A percentile compares a stretch with the other conserved stretches of the same genome.
These are phyloP conservation scores for Aspergillus sclerotioniger DNA, from an alignment of 495 filamentous ascomycete species.

Conservation along the genomic window DNA sequence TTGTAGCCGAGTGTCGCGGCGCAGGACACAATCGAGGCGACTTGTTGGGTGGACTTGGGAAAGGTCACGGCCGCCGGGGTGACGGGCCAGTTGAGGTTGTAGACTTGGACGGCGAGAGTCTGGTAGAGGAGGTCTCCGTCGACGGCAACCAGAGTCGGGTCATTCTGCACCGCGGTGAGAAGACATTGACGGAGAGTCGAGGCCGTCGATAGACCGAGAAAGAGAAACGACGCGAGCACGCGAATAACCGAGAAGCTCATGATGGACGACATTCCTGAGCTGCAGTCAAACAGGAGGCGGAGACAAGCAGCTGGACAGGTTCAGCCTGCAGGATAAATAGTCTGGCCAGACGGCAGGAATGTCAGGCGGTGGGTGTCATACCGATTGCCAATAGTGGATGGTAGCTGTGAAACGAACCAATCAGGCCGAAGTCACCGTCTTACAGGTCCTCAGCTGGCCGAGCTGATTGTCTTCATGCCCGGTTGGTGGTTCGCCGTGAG, in stretches of 20 bases:
- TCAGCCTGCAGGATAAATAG: too few relatives aligned
- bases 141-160: constrained; percentile 22
- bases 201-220: background rate
- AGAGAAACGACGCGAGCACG: background rate
- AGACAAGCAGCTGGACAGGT: background rate
- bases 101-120: constrained; percentile 28
- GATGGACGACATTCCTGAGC: background rate
- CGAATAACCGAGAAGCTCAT: background rate
- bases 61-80: constrained; percentile 61
- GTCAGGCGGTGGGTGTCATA: background rate
- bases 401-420: too few relatives aligned
- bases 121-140: constrained; percentile 20
- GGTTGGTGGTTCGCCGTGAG: background rate
- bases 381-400: too few relatives aligned
- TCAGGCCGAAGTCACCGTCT: background rate
- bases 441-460: background rate
- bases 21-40: constrained; percentile 59
- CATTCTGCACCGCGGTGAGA: constrained; percentile 22
- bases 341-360: background rate
- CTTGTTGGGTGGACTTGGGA: constrained; percentile 55
- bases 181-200: constrained; percentile 17
- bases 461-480: background rate
- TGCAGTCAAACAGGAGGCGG: background rate
- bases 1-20: constrained; percentile 52
- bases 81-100: constrained; percentile 63